Evolutionary conservation across 75 land plant species (phyloP).

Genomic region (Gnetum montanum): DNA sequence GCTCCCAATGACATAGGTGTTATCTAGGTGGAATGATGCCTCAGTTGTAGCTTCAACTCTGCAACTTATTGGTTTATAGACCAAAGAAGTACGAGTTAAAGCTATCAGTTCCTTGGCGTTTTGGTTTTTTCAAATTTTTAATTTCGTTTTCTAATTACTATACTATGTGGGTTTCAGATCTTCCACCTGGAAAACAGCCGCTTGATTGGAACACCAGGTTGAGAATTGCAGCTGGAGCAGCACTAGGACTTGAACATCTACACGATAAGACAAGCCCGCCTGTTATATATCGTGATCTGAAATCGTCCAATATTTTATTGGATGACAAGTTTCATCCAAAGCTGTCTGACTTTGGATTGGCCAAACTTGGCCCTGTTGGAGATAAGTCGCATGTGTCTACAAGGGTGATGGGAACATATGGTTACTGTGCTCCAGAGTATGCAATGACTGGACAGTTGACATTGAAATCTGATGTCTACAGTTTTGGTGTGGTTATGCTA

Average conservation of each 20-base stretch:
- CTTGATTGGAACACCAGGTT: slow-evolving; percentile 11
- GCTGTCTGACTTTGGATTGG: slow-evolving; percentile 19
- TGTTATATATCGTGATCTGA: slow-evolving; percentile 15
- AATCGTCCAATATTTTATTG: slow-evolving; percentile 17
- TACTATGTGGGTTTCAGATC: no score
- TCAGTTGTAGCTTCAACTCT: no score
- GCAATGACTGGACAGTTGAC: slow-evolving; percentile 23
- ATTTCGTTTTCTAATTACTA: no score
- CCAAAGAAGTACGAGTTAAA: no score
- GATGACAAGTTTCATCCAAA: slow-evolving; percentile 18
- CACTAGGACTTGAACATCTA: slow-evolving; percentile 15
- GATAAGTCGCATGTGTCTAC: slow-evolving; percentile 20
- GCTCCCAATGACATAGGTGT: no score
- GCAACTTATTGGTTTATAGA: no score
- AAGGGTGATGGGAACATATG: slow-evolving; percentile 20
- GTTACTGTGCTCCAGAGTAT: slow-evolving; percentile 21
- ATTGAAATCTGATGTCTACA: slow-evolving; percentile 24
- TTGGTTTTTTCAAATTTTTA: no score
- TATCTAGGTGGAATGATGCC: no score
- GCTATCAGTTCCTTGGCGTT: no score
- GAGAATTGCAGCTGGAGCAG: slow-evolving; percentile 8
- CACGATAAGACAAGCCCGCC: slow-evolving; percentile 20
- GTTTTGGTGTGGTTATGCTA: slow-evolving; percentile 41
- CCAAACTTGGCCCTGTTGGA: slow-evolving; percentile 20
- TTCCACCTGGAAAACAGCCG: slow-evolving; percentile 14